Percentiles rank a stretch among this genome's conserved stretches.
Evolutionary conservation across 805 yeast genomes (phyloP).

Genomic region (Spathaspora boniae): DNA sequence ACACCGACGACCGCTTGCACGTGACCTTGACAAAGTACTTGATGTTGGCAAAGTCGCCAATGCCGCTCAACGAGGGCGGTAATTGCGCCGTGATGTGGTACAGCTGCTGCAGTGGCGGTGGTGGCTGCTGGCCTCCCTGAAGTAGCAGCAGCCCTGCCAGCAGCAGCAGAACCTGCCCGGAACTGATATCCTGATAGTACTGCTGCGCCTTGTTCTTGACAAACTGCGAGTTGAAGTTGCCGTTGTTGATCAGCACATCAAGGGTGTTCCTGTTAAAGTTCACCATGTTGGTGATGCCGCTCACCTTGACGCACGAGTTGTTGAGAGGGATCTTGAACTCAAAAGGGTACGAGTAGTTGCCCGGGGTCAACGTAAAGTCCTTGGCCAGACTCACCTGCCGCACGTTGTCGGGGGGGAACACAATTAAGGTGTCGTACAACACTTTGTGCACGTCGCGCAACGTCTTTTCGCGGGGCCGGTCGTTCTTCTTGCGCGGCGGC

Average conservation of each 20-base stretch:
- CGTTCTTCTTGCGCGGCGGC: slow-evolving; percentile 9
- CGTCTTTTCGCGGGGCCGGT: slow-evolving; percentile 15
- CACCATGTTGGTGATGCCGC: slow-evolving; percentile 32
- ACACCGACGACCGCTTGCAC: slow-evolving; percentile 48
- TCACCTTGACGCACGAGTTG: slow-evolving; percentile 36
- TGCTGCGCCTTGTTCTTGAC: slow-evolving; percentile 19
- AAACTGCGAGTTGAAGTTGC: slow-evolving; percentile 21
- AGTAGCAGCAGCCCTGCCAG: neutral
- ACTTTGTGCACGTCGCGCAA: slow-evolving; percentile 42
- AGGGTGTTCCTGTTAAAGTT: slow-evolving; percentile 26
- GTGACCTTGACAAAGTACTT: slow-evolving; percentile 61
- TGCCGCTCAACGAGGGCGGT: slow-evolving; percentile 33
- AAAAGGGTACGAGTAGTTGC: slow-evolving; percentile 49
- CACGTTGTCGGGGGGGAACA: slow-evolving; percentile 52
- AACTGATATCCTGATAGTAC: slow-evolving; percentile 5
- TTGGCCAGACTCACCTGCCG: slow-evolving; percentile 39
- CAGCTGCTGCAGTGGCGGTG: slow-evolving; percentile 3
- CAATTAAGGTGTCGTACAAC: slow-evolving; percentile 46
- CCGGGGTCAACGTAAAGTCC: slow-evolving; percentile 48
- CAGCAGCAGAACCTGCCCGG: neutral
- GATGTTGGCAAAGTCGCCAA: slow-evolving; percentile 35
- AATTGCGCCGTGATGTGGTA: slow-evolving; percentile 28
- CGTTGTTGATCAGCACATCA: slow-evolving; percentile 30
- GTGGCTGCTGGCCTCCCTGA: slow-evolving; percentile 1
- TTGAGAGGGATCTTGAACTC: slow-evolving; percentile 42